Evolutionary conservation across 2,329 filamentous ascomycete genomes (phyloP).

Genomic region (Aspergillus novoparasiticus): DNA sequence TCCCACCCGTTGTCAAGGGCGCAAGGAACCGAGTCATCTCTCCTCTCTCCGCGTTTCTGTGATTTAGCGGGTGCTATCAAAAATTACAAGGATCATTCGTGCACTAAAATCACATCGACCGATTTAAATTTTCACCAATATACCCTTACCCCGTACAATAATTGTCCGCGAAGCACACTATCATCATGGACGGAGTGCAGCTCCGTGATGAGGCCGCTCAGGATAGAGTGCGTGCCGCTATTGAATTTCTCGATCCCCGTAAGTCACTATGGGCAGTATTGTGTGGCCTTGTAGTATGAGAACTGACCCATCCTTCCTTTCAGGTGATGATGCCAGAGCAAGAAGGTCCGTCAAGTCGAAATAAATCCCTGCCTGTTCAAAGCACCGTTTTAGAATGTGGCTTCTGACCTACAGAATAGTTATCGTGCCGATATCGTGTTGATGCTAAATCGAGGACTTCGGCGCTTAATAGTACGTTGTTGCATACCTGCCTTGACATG

Average conservation of each 20-base stretch:
- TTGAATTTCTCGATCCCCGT: conserved; percentile 94
- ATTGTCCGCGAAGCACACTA: conserved; percentile 17
- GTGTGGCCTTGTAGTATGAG: background rate
- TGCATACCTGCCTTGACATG: background rate
- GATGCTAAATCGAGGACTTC: conserved; percentile 65
- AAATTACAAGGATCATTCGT: background rate
- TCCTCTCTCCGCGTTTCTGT: background rate
- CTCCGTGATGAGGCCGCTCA: conserved; percentile 82
- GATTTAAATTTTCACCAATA: conserved; percentile 11
- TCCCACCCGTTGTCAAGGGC: conserved; percentile 19
- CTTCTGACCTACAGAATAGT: conserved; percentile 54
- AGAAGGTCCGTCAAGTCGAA: conserved; percentile 48
- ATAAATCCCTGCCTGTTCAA: background rate
- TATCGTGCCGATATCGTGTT: conserved; percentile 88
- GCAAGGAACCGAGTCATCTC: conserved; percentile 14
- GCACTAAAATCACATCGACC: conserved; percentile 15
- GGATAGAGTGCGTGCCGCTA: conserved; percentile 82
- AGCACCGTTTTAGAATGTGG: background rate
- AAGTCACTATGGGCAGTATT: conserved; percentile 37
- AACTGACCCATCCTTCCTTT: conserved; percentile 16
- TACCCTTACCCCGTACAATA: conserved; percentile 6
- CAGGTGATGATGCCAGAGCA: conserved; percentile 61
- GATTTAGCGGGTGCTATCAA: background rate
- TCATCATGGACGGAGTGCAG: conserved; percentile 69
- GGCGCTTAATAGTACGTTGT: conserved; percentile 57